phyloP scores from a whole-genome alignment of 2,329 filamentous ascomycete genomes.

The Pseudodiploospora longispora region DNA sequence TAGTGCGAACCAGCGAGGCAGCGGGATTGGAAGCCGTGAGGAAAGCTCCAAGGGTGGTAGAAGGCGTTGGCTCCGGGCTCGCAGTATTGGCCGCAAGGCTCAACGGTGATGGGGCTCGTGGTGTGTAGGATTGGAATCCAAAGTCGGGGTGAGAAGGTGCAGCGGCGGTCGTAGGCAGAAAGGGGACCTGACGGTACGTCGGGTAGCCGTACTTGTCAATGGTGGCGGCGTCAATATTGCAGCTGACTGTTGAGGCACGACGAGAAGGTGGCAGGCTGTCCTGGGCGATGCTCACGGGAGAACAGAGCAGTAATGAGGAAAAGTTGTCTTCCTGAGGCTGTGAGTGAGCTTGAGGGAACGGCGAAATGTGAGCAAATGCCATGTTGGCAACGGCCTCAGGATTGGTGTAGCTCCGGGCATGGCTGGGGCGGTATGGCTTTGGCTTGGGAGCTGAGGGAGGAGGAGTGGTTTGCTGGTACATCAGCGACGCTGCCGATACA shows the following conservation, averaged over 20 bases:
- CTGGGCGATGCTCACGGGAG: slow-evolving; percentile 51
- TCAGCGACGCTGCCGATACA: slow-evolving; percentile 3
- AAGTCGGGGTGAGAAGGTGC: slow-evolving; percentile 24
- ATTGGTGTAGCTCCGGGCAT: slow-evolving; percentile 53
- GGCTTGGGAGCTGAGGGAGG: slow-evolving; percentile 16
- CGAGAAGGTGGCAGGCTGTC: slow-evolving; percentile 30
- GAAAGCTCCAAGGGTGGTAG: slow-evolving; percentile 69
- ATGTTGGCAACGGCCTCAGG: slow-evolving; percentile 44
- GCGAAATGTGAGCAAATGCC: slow-evolving; percentile 29
- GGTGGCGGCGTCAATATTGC: slow-evolving; percentile 57
- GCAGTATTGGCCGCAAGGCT: slow-evolving; percentile 24
- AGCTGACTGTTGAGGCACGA: slow-evolving; percentile 49
- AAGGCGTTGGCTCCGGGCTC: slow-evolving; percentile 36
- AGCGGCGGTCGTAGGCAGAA: slow-evolving; percentile 18
- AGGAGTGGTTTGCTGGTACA: slow-evolving; percentile 12
- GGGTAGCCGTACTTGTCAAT: slow-evolving; percentile 70
- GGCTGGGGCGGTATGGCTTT: slow-evolving; percentile 33
- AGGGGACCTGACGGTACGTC: slow-evolving; percentile 71
- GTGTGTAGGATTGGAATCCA: slow-evolving; percentile 37
- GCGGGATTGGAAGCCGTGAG: slow-evolving; percentile 74
- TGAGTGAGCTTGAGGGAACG: slow-evolving; percentile 21
- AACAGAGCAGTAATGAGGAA: slow-evolving; percentile 52
- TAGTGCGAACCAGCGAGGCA: slow-evolving; percentile 70
- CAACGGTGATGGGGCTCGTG: slow-evolving; percentile 39
- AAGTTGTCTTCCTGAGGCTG: slow-evolving; percentile 15